These are phyloP conservation scores for Fusarium circinatum DNA, from an alignment of 2,329 filamentous ascomycete genomes.

Conservation along the genomic window DNA sequence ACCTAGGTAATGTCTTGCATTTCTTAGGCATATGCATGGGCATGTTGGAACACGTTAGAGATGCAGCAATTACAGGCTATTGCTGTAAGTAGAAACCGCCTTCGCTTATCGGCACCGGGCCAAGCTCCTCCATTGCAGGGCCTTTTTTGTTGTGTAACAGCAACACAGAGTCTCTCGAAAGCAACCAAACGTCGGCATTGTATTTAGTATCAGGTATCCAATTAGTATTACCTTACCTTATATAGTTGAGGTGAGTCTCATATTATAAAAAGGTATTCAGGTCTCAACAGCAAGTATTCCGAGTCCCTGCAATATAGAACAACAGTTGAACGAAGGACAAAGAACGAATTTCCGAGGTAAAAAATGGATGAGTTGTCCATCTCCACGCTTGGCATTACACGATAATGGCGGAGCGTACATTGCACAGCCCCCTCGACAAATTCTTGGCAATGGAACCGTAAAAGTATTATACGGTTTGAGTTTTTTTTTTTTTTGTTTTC, in stretches of 20 bases:
- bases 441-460: slow-evolving; percentile 9
- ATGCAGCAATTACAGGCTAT: slow-evolving; percentile 5
- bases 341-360: neutral
- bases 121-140: slow-evolving; percentile 29
- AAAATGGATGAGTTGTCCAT: slow-evolving; percentile 26
- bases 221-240: neutral
- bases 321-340: neutral
- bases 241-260: neutral
- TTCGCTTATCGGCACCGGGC: slow-evolving; percentile 43
- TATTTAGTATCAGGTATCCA: neutral
- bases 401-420: slow-evolving; percentile 11
- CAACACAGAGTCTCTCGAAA: neutral
- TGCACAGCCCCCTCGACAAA: slow-evolving; percentile 25
- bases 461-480: neutral
- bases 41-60: neutral
- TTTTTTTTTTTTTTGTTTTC: neutral
- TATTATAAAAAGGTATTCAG: too few species aligned
- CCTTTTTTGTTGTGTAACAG: slow-evolving; percentile 1
- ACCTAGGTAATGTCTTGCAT: neutral
- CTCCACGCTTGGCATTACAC: slow-evolving; percentile 37
- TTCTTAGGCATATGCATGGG: neutral
- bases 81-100: neutral
- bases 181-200: neutral
- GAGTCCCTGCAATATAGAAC: neutral
- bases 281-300: neutral